These are phyloP conservation scores for Ophiostoma sp. DNA, from an alignment of 2,329 filamentous ascomycete species.

Conservation along the genomic window DNA sequence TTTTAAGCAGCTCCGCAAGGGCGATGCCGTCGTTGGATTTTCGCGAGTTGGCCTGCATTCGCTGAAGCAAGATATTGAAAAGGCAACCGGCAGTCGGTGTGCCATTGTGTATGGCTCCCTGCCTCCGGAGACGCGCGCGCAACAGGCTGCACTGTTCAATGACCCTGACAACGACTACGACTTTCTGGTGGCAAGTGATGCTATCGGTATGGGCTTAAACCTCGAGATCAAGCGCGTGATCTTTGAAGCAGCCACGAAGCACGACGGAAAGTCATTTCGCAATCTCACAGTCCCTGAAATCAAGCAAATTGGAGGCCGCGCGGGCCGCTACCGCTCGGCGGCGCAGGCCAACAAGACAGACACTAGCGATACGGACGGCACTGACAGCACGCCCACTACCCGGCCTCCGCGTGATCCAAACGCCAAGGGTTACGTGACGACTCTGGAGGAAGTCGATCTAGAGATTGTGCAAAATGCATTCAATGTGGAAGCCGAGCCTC, in stretches of 20 bases:
- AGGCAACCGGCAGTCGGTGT: slow-evolving; percentile 67
- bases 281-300: slow-evolving; percentile 68
- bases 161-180: slow-evolving; percentile 95
- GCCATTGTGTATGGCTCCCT: slow-evolving; percentile 90
- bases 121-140: slow-evolving; percentile 85
- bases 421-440: slow-evolving; percentile 64
- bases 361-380: background rate
- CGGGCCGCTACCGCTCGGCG: slow-evolving; percentile 77
- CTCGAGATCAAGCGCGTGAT: slow-evolving; percentile 86
- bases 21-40: slow-evolving; percentile 86
- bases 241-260: slow-evolving; percentile 74
- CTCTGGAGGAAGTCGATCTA: slow-evolving; percentile 67
- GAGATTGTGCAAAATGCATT: slow-evolving; percentile 58
- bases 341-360: slow-evolving; percentile 29
- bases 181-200: slow-evolving; percentile 69
- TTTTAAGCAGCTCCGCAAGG: slow-evolving; percentile 67
- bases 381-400: background rate
- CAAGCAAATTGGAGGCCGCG: slow-evolving; percentile 91
- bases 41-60: slow-evolving; percentile 75
- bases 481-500: slow-evolving; percentile 54
- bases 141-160: slow-evolving; percentile 91
- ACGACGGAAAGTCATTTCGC: slow-evolving; percentile 53
- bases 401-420: background rate
- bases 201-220: slow-evolving; percentile 96
- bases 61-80: slow-evolving; percentile 72